Evolutionary conservation across 2,329 filamentous ascomycete species (phyloP).

Genomic region (Penicillium vulpinum): DNA sequence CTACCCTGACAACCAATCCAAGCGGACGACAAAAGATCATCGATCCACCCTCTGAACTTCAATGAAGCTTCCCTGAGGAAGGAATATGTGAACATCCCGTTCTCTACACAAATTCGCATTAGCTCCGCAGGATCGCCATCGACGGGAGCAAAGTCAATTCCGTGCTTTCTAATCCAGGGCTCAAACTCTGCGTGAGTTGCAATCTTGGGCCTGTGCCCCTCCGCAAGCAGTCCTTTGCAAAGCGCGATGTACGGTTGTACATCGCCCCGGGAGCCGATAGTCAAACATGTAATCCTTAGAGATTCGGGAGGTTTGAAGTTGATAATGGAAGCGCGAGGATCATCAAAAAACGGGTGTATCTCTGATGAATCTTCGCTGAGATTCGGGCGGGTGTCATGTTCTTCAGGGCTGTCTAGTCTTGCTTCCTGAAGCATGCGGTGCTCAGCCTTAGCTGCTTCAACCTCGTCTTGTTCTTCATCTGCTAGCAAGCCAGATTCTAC

Average conservation of each 20-base stretch:
- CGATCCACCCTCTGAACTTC: constrained; percentile 93
- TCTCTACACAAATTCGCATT: constrained; percentile 94
- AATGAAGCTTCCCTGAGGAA: constrained; percentile 85
- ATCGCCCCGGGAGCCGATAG: constrained; percentile 92
- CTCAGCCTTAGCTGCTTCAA: constrained; percentile 75
- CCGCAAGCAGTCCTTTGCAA: constrained; percentile 83
- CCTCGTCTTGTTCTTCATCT: constrained; percentile 68
- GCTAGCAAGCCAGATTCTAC: constrained; percentile 68
- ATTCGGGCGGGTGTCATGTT: constrained; percentile 27
- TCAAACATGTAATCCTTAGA: constrained; percentile 85
- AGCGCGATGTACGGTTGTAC: constrained; percentile 97
- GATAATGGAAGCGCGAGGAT: constrained; percentile 80
- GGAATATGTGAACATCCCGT: constrained; percentile 92
- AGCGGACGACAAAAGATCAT: constrained; percentile 77
- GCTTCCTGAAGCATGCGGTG: constrained; percentile 77
- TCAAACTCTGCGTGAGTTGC: constrained; percentile 91
- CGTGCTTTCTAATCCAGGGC: constrained; percentile 84
- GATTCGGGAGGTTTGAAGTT: constrained; percentile 84
- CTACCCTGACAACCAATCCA: constrained; percentile 82
- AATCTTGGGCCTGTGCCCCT: constrained; percentile 83
- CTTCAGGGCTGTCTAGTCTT: constrained; percentile 51
- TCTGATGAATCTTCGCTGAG: constrained; percentile 36
- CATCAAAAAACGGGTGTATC: constrained; percentile 81
- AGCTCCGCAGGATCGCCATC: constrained; percentile 90
- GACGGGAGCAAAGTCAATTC: constrained; percentile 86